Percentiles rank a stretch among this genome's conserved stretches.
Evolutionary conservation across 73 alveolate species (phyloP).

Genomic region (Paramecium primaurelia): DNA sequence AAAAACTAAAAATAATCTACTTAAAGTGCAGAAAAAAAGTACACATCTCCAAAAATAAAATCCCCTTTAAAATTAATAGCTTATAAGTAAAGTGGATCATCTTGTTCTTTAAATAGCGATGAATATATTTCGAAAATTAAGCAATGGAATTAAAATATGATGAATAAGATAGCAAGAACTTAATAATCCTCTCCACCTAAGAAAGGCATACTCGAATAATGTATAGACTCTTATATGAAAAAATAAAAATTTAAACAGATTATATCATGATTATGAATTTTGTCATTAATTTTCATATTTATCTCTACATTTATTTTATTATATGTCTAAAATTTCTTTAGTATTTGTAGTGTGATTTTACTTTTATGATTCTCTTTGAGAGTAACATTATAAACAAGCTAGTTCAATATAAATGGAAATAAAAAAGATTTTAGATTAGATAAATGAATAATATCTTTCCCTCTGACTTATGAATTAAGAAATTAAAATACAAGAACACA

Average conservation of each 20-base stretch:
- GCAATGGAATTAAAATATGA: not conserved
- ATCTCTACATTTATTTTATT: not conserved
- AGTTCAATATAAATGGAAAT: not conserved
- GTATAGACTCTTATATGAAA: not conserved
- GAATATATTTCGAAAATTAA: not conserved
- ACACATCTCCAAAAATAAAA: not conserved
- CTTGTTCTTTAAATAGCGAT: not conserved
- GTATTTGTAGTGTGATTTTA: not conserved
- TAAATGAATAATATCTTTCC: not conserved
- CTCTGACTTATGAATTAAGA: not conserved
- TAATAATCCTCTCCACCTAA: not conserved
- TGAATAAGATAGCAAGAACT: not conserved
- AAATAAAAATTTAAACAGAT: not conserved
- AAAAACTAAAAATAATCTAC: not conserved
- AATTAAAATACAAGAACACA: not conserved
- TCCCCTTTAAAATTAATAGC: not conserved
- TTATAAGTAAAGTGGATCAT: not conserved
- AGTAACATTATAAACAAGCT: not conserved
- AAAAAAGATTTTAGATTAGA: not conserved
- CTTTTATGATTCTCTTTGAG: not conserved
- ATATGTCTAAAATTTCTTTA: not conserved
- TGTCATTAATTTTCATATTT: not conserved
- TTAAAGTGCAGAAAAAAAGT: not conserved
- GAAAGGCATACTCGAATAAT: not conserved
- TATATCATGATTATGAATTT: not conserved